phyloP scores from a whole-genome alignment of 768 basidiomycete genomes.

The Melanogaster broomeanus region DNA sequence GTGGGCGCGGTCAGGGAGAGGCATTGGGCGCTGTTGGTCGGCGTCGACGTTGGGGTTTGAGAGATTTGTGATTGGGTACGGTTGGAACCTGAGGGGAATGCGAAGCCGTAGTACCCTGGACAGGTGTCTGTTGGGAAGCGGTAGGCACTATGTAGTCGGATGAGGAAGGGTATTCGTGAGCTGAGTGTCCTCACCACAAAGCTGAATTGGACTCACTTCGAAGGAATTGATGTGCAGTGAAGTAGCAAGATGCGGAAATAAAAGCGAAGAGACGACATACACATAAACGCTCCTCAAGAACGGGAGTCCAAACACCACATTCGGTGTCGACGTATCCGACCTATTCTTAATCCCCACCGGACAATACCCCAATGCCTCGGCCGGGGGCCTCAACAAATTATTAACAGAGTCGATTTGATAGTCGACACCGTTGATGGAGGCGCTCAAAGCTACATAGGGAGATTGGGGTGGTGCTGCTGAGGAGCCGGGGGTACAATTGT shows the following conservation, averaged over 20 bases:
- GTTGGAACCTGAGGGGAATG: slow-evolving; percentile 29
- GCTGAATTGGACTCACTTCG: no score
- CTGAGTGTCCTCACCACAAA: not conserved
- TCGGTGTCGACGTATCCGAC: slow-evolving; percentile 11
- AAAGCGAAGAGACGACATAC: slow-evolving; percentile 12
- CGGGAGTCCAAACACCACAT: slow-evolving; percentile 22
- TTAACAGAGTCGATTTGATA: slow-evolving; percentile 28
- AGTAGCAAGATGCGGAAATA: not conserved
- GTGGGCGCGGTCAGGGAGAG: slow-evolving; percentile 26
- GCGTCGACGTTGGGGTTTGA: slow-evolving; percentile 31
- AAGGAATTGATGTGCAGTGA: no score
- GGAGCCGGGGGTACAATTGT: slow-evolving; percentile 13
- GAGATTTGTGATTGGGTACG: slow-evolving; percentile 28
- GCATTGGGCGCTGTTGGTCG: slow-evolving; percentile 25
- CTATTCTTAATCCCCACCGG: slow-evolving; percentile 23
- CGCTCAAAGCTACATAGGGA: slow-evolving; percentile 24
- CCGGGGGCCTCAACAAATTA: slow-evolving; percentile 21
- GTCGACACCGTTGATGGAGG: slow-evolving; percentile 34
- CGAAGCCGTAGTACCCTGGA: slow-evolving; percentile 34
- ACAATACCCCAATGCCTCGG: slow-evolving; percentile 4
- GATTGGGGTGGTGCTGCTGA: slow-evolving; percentile 5
- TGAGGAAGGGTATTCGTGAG: not conserved
- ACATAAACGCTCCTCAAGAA: slow-evolving; percentile 35
- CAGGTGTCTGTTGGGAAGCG: slow-evolving; percentile 32
- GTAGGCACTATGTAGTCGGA: slow-evolving; percentile 23